Percentiles rank a stretch among this genome's conserved stretches.
Evolutionary conservation across 768 basidiomycete species (phyloP).

Genomic region (Epithele typhae): DNA sequence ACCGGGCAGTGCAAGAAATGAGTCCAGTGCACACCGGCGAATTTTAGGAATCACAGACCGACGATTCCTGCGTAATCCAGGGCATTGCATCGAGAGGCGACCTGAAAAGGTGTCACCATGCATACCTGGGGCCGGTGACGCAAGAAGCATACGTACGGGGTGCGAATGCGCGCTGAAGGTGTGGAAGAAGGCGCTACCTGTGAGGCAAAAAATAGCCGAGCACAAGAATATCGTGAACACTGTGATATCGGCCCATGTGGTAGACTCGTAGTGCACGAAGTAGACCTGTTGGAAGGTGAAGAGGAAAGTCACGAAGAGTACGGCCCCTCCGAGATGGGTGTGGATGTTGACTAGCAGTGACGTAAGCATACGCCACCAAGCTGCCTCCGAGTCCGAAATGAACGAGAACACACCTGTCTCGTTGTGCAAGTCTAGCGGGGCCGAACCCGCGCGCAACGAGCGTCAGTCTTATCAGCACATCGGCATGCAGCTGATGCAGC

Average conservation of each 20-base stretch:
- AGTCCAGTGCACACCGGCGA: too few relatives aligned
- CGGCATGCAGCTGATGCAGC: neutral
- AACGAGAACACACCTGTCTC: conserved; percentile 54
- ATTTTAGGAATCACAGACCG: conserved; percentile 30
- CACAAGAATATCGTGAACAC: conserved; percentile 63
- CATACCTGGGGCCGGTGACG: neutral
- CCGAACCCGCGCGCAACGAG: neutral
- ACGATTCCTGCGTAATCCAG: conserved; percentile 82
- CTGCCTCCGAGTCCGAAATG: conserved; percentile 16
- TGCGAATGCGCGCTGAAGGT: conserved; percentile 69
- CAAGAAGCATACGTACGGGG: conserved; percentile 41
- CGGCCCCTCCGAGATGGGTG: conserved; percentile 69
- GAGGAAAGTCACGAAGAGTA: conserved; percentile 55
- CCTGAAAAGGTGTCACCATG: conserved; percentile 31
- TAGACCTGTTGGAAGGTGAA: conserved; percentile 48
- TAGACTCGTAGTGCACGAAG: conserved; percentile 44
- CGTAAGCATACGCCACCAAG: neutral
- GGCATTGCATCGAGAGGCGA: conserved; percentile 54
- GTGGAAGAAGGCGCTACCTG: conserved; percentile 70
- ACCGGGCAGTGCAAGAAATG: neutral
- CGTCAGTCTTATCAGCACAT: neutral
- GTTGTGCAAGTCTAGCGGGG: conserved; percentile 62
- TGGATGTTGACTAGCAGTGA: conserved; percentile 72
- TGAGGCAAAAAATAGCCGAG: conserved; percentile 71
- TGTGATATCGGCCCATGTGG: conserved; percentile 57